Conservation (phyloP, 306 rosid genomes). For the Vachellia collinsii region DNA sequence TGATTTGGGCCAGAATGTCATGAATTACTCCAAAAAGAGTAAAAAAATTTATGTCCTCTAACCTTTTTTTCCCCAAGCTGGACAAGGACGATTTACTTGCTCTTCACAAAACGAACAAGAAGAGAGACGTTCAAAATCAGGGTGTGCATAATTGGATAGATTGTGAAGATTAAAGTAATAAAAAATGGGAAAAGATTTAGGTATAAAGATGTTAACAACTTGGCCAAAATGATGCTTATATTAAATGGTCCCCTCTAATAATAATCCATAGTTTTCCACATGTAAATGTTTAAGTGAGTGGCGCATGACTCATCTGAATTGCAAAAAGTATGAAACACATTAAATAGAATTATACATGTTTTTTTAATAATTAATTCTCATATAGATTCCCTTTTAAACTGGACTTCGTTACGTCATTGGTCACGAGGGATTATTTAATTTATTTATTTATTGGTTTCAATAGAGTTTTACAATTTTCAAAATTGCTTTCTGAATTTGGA, state of each 20-base stretch:
- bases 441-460: conserved; percentile 27
- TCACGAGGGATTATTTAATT: conserved; percentile 37
- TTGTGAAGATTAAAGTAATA: conserved; percentile 12
- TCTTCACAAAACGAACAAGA: background rate
- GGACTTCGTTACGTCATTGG: conserved; percentile 56
- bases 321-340: conserved; percentile 32
- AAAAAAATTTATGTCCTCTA: too few species aligned
- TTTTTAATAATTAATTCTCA: conserved; percentile 27
- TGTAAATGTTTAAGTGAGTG: conserved; percentile 47
- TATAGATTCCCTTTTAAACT: conserved; percentile 62
- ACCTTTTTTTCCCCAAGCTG: too few species aligned
- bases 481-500: conserved; percentile 38
- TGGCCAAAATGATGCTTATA: background rate
- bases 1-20: too few species aligned
- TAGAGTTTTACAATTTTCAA: conserved; percentile 38
- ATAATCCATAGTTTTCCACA: conserved; percentile 39
- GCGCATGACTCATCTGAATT: conserved; percentile 59
- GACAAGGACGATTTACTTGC: too few species aligned
- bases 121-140: background rate
- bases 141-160: background rate
- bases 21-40: too few species aligned
- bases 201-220: conserved; percentile 46
- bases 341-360: background rate
- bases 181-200: conserved; percentile 42
- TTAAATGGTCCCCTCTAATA: conserved; percentile 42